Base-by-base conservation (phyloP, 2,329 filamentous ascomycete genomes). In the Aspergillus ochraceus region DNA sequence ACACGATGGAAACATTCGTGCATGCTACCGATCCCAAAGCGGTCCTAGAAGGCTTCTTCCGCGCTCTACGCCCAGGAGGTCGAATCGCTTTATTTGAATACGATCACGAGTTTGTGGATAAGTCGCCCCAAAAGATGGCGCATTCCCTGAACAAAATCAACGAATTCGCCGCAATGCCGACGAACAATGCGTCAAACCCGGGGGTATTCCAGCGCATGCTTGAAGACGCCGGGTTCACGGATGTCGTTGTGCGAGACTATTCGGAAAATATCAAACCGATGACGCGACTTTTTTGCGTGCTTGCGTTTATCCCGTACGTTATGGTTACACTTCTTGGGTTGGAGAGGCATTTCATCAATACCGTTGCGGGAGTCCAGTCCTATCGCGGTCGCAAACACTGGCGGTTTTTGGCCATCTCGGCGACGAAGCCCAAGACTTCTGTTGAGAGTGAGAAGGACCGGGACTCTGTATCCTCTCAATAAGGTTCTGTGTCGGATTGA, bases 1-100 rank as follows among this genome's bases (percentile, higher is more conserved):
- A 85, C 67, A 85, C 83, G 0, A 82, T 85, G 79, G 82, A 86
- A 68, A 84, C 82, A 0, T 78, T 86, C 51, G 82, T 84, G 0
- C 83, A 86, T 64, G 81, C 83, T 1, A 81, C 78, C 1, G 76
- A 84, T 45, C 78, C 80, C 0, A 63, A 74, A 46, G 69, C 67
- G 6, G 83, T 79, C 1, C 70, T 83, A 1, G 63, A 61, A 6
- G 79, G 79, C 19, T 84, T 85, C 70, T 77, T 74, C 66, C 78
- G 81, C 14, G 62, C 83, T 0, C 69, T 85, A 5, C 71, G 73
- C 24, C 81, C 81, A 1, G 83, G 82, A 29, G 82, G 82, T 1
- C 71, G 72, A 1, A 52, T 84, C 8, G 78, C 74, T 1, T 66
- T 82, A 50, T 76, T 64, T 17, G 81, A 84, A 62, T 82, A 82